Evolutionary conservation across 164 flowering plant species (phyloP), one percentile per base, ranked within the genome.

Genomic region (Chimonanthus praecox): DNA sequence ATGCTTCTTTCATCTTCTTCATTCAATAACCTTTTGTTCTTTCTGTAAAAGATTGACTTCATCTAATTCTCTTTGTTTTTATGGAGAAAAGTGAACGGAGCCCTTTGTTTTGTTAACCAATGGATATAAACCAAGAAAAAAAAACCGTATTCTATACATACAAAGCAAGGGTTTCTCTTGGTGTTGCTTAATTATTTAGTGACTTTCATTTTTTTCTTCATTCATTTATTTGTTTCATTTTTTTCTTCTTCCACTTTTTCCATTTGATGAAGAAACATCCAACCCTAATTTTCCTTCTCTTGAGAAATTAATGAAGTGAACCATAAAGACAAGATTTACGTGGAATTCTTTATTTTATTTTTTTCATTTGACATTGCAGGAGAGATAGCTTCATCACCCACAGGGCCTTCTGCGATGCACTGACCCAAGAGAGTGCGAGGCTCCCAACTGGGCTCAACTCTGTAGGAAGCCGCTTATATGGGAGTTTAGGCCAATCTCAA

Each of bases 371-470:
- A 51, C 69, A 21, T 76, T 82, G 81, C 88, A 93, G 98, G 89
- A 86, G 97, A 7, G 98, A 93, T 74, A 91, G 98, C 78, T 91
- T 91, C 84, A 88, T 93, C 75, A 91, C 98, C 11, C 98, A 93
- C 75, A 81, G 98, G 64, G 98, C 98, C 20, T 93, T 93, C 74
- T 93, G 98, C 70, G 98, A 93, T 74, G 97, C 98, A 51, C 80
- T 93, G 73, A 92, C 94, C 67, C 97, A 93, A 76, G 98, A 93
- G 75, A 90, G 85, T 74, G 92, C 91, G 11, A 84, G 92, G 75
- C 87, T 87, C 63, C 90, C 93, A 0, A 70, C 86, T 6, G 82
- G 80, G 72, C 72, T 91, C n/a, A 84, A 45, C 84, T 68, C 86
- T 73, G 82, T 89, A 46, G 91, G 89, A 2, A 85, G 84, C 74